phyloP scores from a whole-genome alignment of 2,329 filamentous ascomycete genomes.

The Colletotrichum eremochloae region DNA sequence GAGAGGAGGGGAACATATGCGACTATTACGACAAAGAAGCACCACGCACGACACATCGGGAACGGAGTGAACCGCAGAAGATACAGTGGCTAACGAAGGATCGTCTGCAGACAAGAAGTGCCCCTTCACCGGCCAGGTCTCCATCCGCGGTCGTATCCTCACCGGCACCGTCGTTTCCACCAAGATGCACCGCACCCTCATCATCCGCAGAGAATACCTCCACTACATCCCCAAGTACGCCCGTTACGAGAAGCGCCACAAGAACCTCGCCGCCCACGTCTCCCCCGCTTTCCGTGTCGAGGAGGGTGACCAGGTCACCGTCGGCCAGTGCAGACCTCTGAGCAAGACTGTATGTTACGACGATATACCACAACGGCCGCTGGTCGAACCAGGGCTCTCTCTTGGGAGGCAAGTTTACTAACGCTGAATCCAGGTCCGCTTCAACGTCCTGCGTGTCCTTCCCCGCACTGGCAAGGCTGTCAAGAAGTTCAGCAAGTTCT shows the following conservation, averaged over 20 bases:
- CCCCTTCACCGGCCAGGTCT: slow-evolving; percentile 99
- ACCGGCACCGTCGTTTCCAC: slow-evolving; percentile 99
- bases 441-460: slow-evolving; percentile 99
- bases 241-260: slow-evolving; percentile 99
- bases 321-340: slow-evolving; percentile 99
- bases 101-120: slow-evolving; percentile 94
- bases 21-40: background rate
- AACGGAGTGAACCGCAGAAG: background rate
- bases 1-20: background rate
- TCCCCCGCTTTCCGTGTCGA: slow-evolving; percentile 99
- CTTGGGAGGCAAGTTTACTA: slow-evolving; percentile 18
- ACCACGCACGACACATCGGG: background rate
- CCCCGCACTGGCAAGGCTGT: slow-evolving; percentile 97
- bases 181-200: slow-evolving; percentile 99
- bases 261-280: slow-evolving; percentile 99
- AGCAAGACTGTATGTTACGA: slow-evolving; percentile 93
- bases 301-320: slow-evolving; percentile 99
- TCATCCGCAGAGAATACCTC: slow-evolving; percentile 99
- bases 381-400: background rate
- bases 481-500: slow-evolving; percentile 99
- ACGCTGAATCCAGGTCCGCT: slow-evolving; percentile 78
- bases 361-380: background rate
- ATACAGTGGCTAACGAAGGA: slow-evolving; percentile 33
- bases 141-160: slow-evolving; percentile 99
- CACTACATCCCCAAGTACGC: slow-evolving; percentile 99